Conservation (phyloP, 305 asterid genomes). For the Solanum hybrid region DNA sequence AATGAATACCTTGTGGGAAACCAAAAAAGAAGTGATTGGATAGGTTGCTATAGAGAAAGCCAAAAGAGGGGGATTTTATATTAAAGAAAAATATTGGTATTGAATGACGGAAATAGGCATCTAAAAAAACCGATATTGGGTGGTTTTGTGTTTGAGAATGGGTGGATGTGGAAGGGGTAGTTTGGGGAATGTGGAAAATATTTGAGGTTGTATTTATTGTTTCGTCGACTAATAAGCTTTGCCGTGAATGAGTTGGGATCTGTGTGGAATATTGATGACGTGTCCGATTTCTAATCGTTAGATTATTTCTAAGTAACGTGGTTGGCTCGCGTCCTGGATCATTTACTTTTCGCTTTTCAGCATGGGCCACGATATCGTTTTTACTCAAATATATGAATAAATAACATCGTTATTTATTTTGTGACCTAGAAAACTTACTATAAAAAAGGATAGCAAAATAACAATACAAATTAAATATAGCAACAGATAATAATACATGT, state of each 20-base stretch:
- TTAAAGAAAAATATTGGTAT: background rate
- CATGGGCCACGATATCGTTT: background rate
- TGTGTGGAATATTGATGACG: constrained; percentile 12
- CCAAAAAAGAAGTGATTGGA: background rate
- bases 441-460: background rate
- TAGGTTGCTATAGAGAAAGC: background rate
- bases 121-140: background rate
- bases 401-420: too few relatives aligned
- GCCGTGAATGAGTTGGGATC: constrained; percentile 21
- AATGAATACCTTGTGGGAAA: background rate
- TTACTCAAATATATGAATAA: background rate
- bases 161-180: background rate
- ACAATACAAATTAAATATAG: background rate
- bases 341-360: background rate
- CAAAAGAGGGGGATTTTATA: too few relatives aligned
- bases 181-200: background rate
- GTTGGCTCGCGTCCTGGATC: constrained; percentile 16
- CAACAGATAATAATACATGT: background rate
- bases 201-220: background rate
- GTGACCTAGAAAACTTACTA: background rate
- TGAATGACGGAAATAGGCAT: constrained; percentile 2
- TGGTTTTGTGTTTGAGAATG: background rate
- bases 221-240: background rate
- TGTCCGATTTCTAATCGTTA: constrained; percentile 14
- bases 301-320: constrained; percentile 18